A percentile compares a stretch with the other conserved stretches of the same genome.
Evolutionary conservation across 2,329 filamentous ascomycete genomes (phyloP).

Genomic region (Ascomycota sp.): DNA sequence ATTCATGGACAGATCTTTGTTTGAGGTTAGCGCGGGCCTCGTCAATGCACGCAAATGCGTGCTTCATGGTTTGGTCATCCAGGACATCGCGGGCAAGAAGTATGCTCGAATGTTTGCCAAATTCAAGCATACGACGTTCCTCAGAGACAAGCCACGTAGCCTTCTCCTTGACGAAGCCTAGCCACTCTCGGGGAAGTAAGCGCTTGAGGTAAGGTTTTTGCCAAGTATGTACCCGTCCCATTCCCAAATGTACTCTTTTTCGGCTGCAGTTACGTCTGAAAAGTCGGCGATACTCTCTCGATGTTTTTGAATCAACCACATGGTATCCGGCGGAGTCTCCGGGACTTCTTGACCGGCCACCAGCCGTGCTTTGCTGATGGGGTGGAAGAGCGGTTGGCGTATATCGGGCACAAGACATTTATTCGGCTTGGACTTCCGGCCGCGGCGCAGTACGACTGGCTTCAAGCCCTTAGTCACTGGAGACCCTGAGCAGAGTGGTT

Average conservation of each 20-base stretch:
- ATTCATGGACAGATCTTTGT: slow-evolving; percentile 1
- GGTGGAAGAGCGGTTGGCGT: slow-evolving; percentile 33
- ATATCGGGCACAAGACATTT: slow-evolving; percentile 26
- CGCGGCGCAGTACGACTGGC: slow-evolving; percentile 2
- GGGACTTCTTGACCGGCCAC: slow-evolving; percentile 27
- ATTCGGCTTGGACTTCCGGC: slow-evolving; percentile 4
- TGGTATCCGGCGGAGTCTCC: slow-evolving; percentile 21
- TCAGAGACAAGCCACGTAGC: slow-evolving; percentile 29
- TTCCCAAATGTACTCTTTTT: slow-evolving; percentile 37
- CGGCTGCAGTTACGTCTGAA: slow-evolving; percentile 29
- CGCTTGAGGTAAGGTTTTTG: slow-evolving; percentile 28
- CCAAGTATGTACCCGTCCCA: slow-evolving; percentile 36
- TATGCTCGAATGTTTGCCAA: slow-evolving; percentile 31
- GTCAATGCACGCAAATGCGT: slow-evolving; percentile 22
- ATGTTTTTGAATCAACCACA: slow-evolving; percentile 39
- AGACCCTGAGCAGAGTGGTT: slow-evolving; percentile 8
- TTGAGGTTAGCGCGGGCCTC: slow-evolving; percentile 15
- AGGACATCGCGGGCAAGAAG: slow-evolving; percentile 28
- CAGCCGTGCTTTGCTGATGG: slow-evolving; percentile 31
- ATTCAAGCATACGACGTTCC: slow-evolving; percentile 28
- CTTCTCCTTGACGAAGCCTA: slow-evolving; percentile 29
- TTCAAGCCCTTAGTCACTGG: slow-evolving; percentile 4
- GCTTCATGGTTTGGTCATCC: slow-evolving; percentile 20
- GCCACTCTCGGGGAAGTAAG: slow-evolving; percentile 31
- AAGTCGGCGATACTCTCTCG: slow-evolving; percentile 36